These are phyloP conservation scores for Lipomyces orientalis DNA, from an alignment of 805 yeast species.

Conservation along the genomic window DNA sequence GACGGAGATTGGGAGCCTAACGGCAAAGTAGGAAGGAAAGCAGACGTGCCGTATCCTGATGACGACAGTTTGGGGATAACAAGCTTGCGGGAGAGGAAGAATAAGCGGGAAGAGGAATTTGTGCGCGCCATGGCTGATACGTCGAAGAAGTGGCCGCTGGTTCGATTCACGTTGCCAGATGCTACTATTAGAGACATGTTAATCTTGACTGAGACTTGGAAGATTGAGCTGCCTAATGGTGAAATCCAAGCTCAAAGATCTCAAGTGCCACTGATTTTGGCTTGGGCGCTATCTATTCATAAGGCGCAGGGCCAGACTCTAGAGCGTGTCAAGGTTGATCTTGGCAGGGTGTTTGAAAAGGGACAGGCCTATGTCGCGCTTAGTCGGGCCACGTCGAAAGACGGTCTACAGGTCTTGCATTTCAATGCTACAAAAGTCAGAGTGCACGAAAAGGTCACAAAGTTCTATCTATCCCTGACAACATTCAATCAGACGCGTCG, in stretches of 20 bases:
- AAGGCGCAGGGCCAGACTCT: constrained; percentile 95
- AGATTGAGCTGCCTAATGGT: constrained; percentile 74
- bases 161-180: constrained; percentile 73
- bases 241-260: constrained; percentile 69
- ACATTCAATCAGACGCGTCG: not conserved
- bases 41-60: constrained; percentile 37
- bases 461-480: constrained; percentile 57
- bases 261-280: constrained; percentile 87
- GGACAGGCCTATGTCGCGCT: constrained; percentile 98
- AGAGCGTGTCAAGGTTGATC: constrained; percentile 75
- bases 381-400: constrained; percentile 83
- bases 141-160: constrained; percentile 64
- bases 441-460: constrained; percentile 72
- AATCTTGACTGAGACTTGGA: constrained; percentile 83
- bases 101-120: not conserved
- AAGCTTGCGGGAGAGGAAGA: constrained; percentile 10
- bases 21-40: constrained; percentile 21
- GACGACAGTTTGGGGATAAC: constrained; percentile 37
- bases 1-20: constrained; percentile 15
- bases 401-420: constrained; percentile 80
- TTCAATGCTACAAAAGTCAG: constrained; percentile 67
- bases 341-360: constrained; percentile 75
- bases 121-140: constrained; percentile 1
- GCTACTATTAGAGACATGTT: constrained; percentile 75
- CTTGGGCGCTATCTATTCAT: constrained; percentile 96